Base-by-base conservation (phyloP, 768 basidiomycete species). In the Boletus sp. region DNA sequence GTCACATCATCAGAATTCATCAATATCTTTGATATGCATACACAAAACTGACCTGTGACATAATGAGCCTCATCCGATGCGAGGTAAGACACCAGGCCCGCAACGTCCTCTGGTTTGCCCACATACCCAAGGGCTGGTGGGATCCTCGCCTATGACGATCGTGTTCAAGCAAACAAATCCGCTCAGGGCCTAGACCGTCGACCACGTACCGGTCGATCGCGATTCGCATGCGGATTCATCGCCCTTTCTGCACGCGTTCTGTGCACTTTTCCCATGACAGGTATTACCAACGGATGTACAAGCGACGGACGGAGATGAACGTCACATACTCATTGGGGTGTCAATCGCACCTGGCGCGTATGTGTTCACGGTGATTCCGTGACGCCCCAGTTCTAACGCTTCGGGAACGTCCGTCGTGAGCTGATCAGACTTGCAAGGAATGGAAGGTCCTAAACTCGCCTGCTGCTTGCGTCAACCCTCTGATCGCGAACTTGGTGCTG, bases 291-390 rank as follows among this genome's bases (percentile, higher is more conserved):
- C 41, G 10, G 30, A 12, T 24, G 9, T 47, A 7, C 50, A 52
- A 12, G 18, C 14, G 42, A 14, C 14, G 18, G 32, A 14, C 42
- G 45, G 47, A 50, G n/a, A 52, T n/a, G 32, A 35, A 49, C 30
- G 24, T 10, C 44, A 54, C 73, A 67, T 57, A 56, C 60, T 29
- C 33, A 52, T 56, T 11, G 45, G 45, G 9, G 46, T 61, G 18
- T 54, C 36, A 30, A 55, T 59, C 17, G 47, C 62, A 7, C 62
- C 62, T 4, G 52, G 67, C 2, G 42, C 77, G 49, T 78, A 77
- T 2, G 75, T 72, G 37, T 80, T 80, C 17, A 77, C 77, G 1
- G 74, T 78, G 36, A 79, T 80, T 7, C 64, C 64, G 53, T 78
- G 58, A 29, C 58, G 59, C 8, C 68, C 77, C 4, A 77, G 62